Evolutionary conservation across 1,139 yeast genomes (phyloP).

Genomic region (Yamadazyma triangularis): DNA sequence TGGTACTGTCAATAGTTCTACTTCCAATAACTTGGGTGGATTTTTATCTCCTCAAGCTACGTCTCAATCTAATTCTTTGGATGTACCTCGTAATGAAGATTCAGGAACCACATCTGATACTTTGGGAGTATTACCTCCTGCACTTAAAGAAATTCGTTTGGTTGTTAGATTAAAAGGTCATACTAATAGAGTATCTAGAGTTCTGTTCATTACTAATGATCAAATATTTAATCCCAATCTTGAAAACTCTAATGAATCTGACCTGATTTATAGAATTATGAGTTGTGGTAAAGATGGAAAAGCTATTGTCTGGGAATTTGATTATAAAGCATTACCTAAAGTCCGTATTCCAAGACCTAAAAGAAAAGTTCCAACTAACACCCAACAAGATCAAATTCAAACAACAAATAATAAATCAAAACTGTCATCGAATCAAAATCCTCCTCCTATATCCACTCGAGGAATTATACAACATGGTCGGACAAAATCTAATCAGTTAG

Average conservation of each 20-base stretch:
- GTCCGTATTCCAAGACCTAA: slow-evolving; percentile 21
- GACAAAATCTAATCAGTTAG: neutral
- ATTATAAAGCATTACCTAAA: slow-evolving; percentile 55
- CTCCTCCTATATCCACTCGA: neutral
- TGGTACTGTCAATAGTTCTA: slow-evolving; percentile 32
- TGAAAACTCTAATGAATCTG: slow-evolving; percentile 15
- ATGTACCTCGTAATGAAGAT: slow-evolving; percentile 9
- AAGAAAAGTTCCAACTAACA: neutral
- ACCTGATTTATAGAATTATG: slow-evolving; percentile 49
- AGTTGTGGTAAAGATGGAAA: slow-evolving; percentile 72
- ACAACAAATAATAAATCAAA: neutral
- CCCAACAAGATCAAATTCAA: neutral
- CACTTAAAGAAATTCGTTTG: slow-evolving; percentile 38
- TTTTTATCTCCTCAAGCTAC: slow-evolving; percentile 19
- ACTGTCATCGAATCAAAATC: slow-evolving; percentile 1
- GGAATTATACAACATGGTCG: neutral
- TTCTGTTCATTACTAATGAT: slow-evolving; percentile 27
- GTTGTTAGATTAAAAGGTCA: slow-evolving; percentile 61
- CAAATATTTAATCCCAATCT: slow-evolving; percentile 7
- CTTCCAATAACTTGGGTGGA: slow-evolving; percentile 13
- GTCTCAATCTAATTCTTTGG: slow-evolving; percentile 21
- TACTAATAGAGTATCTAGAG: slow-evolving; percentile 55
- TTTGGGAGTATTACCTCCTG: slow-evolving; percentile 22
- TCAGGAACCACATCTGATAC: too few relatives aligned
- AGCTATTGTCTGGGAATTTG: slow-evolving; percentile 69